Conservation (phyloP, 2,329 filamentous ascomycete species). For the Diaporthe nobilis region DNA sequence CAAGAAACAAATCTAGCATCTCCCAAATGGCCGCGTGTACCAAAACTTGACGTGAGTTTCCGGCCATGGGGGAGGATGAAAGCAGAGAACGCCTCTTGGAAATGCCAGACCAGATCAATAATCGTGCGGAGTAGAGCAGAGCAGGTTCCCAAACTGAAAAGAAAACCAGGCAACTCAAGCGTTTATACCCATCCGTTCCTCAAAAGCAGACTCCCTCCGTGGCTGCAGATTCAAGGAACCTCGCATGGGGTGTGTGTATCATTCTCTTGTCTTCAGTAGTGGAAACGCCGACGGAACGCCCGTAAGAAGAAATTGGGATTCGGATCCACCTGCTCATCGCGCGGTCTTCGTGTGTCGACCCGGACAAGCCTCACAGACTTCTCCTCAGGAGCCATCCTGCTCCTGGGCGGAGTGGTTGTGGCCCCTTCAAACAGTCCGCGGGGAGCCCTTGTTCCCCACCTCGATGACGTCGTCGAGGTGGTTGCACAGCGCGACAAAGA, state of each 20-base stretch:
- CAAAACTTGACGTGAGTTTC: conserved; percentile 41
- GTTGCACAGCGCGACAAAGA: conserved; percentile 98
- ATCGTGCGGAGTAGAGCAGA: conserved; percentile 38
- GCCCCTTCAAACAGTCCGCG: conserved; percentile 67
- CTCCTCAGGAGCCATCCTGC: conserved; percentile 8
- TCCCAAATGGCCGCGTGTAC: conserved; percentile 41
- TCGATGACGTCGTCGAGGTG: conserved; percentile 97
- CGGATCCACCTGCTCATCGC: conserved; percentile 37
- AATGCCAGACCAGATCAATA: conserved; percentile 38
- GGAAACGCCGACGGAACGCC: conserved; percentile 40
- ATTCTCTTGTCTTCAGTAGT: conserved; percentile 36
- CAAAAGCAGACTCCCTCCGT: conserved; percentile 36
- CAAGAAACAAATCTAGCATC: conserved; percentile 40
- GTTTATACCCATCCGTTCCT: conserved; percentile 33
- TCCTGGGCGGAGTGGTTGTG: conserved; percentile 1
- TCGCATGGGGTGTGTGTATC: conserved; percentile 36
- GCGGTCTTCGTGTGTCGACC: conserved; percentile 32
- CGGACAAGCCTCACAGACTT: conserved; percentile 32
- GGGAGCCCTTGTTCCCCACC: conserved; percentile 77
- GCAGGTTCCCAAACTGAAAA: conserved; percentile 40
- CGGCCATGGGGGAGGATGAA: conserved; percentile 39
- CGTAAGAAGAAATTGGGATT: conserved; percentile 32
- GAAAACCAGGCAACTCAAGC: conserved; percentile 28
- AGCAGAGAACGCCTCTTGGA: conserved; percentile 39
- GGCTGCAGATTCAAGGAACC: conserved; percentile 37